Conservation (phyloP, 768 basidiomycete genomes). For the Kwoniella sp. region DNA sequence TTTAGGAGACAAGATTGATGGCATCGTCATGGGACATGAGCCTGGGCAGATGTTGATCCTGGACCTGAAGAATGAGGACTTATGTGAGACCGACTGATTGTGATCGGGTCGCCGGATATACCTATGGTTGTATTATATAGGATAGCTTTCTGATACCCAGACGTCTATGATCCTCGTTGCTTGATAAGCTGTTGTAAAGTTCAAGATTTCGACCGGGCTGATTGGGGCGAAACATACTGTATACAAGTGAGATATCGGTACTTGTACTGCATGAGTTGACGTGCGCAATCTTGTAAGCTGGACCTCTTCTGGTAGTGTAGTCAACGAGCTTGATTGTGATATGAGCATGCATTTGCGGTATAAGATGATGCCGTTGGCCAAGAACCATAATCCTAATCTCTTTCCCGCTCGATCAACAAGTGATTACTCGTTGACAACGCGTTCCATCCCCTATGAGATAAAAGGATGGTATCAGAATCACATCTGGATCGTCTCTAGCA, state of each 20-base stretch:
- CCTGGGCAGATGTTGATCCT: conserved; percentile 46
- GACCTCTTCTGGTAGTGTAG: no score
- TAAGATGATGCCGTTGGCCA: no score
- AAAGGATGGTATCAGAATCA: not conserved
- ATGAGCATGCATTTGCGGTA: not conserved
- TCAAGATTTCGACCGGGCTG: no score
- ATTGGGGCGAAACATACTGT: no score
- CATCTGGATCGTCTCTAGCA: no score
- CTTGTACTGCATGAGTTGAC: no score
- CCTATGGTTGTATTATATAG: not conserved
- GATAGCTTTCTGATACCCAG: no score
- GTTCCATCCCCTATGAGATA: not conserved
- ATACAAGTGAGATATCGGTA: no score
- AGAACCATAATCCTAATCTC: not conserved
- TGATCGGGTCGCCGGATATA: not conserved
- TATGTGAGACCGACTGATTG: conserved; percentile 2
- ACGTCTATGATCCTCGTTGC: no score
- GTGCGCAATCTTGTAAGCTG: no score
- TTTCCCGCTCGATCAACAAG: conserved; percentile 6
- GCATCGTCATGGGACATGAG: conserved; percentile 32
- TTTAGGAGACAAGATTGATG: conserved; percentile 17
- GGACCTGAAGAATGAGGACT: conserved; percentile 38
- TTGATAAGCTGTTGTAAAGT: no score
- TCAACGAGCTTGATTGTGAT: no score
- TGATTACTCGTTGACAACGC: conserved; percentile 12